These are phyloP conservation scores for Plantago major DNA, from an alignment of 257 asterid genomes.

Conservation along the genomic window DNA sequence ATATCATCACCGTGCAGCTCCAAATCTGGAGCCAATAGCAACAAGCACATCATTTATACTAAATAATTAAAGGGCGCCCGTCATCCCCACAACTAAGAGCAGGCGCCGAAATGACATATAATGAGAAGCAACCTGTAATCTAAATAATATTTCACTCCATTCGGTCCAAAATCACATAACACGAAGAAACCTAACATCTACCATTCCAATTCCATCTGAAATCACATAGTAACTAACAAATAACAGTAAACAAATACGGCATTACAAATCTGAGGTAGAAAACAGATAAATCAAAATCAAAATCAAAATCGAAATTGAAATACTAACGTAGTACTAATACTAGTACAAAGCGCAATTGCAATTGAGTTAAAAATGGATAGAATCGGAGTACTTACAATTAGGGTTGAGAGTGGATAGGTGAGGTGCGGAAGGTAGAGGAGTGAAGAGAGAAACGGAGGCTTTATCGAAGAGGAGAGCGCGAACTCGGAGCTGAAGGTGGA, in stretches of 20 bases:
- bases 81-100: too few species aligned
- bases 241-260: neutral
- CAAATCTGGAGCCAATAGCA: slow-evolving; percentile 48
- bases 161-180: neutral
- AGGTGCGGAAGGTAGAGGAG: slow-evolving; percentile 29
- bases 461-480: slow-evolving; percentile 93
- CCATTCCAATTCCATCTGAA: neutral
- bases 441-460: slow-evolving; percentile 58
- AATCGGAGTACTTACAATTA: slow-evolving; percentile 39
- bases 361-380: neutral
- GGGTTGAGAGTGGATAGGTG: slow-evolving; percentile 63
- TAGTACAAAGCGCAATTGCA: neutral
- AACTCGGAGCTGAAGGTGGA: slow-evolving; percentile 89
- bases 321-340: neutral
- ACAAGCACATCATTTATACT: too few species aligned
- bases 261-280: neutral
- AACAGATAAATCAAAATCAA: neutral
- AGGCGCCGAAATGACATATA: too few species aligned
- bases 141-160: too few species aligned
- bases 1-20: slow-evolving; percentile 94
- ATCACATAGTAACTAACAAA: neutral
- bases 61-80: too few species aligned
- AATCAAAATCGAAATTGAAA: neutral
- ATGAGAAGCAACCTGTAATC: too few species aligned
- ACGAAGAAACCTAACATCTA: too few species aligned